Evolutionary conservation across 257 asterid genomes (phyloP).

Genomic region (Solanum tarapatanum): DNA sequence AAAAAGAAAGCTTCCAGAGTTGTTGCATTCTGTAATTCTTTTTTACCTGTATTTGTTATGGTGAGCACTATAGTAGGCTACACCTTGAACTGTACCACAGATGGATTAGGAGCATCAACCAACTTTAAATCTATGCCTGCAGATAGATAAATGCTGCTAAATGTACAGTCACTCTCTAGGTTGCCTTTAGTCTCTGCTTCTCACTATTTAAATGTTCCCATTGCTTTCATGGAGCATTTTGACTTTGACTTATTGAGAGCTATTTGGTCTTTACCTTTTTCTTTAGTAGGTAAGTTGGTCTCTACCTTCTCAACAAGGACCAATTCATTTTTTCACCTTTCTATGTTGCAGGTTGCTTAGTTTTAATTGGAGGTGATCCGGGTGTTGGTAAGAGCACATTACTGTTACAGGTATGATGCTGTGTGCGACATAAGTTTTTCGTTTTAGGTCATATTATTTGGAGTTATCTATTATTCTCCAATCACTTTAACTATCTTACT

Average conservation of each 20-base stretch:
- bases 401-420: constrained; percentile 62
- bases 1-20: not conserved
- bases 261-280: not conserved
- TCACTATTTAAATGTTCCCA: not conserved
- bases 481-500: constrained; percentile 3
- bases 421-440: not conserved
- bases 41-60: not conserved
- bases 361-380: constrained; percentile 95
- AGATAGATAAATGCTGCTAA: not conserved
- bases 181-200: not conserved
- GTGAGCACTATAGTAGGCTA: not conserved
- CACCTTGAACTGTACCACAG: not conserved
- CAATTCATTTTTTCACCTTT: not conserved
- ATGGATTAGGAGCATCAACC: not conserved
- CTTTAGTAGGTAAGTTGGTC: not conserved
- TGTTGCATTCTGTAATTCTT: not conserved
- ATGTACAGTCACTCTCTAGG: not conserved
- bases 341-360: constrained; percentile 57
- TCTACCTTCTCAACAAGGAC: not conserved
- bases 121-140: not conserved
- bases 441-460: not conserved
- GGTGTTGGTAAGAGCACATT: constrained; percentile 97
- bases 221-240: not conserved
- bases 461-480: not conserved
- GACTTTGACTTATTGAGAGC: not conserved